Percentiles rank a stretch among this genome's conserved stretches.
These are phyloP conservation scores for Megacollybia marginata DNA, from an alignment of 768 basidiomycete genomes.

Conservation along the genomic window DNA sequence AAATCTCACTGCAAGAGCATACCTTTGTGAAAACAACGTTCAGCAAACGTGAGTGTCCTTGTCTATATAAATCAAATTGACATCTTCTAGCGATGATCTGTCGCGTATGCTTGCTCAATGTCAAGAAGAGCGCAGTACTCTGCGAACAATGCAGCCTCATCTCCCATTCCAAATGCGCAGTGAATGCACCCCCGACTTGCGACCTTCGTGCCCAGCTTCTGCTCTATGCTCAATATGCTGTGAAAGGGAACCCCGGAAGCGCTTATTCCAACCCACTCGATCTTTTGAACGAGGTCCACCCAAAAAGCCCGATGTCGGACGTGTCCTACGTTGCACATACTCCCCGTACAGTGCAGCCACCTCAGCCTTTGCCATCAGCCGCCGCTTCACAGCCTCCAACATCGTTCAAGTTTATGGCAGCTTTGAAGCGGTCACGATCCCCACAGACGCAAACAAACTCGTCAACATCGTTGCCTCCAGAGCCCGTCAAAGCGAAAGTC, in stretches of 20 bases:
- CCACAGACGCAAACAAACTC: slow-evolving; percentile 28
- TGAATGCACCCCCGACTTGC: slow-evolving; percentile 71
- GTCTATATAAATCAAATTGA: slow-evolving; percentile 1
- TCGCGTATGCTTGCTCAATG: slow-evolving; percentile 69
- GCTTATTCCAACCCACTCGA: slow-evolving; percentile 49
- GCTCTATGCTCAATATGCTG: slow-evolving; percentile 71
- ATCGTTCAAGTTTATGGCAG: slow-evolving; percentile 57
- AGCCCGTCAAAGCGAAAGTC: slow-evolving; percentile 19
- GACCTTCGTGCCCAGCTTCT: slow-evolving; percentile 79
- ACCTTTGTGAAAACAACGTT: slow-evolving; percentile 90
- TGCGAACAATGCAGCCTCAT: slow-evolving; percentile 89
- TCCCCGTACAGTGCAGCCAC: slow-evolving; percentile 32
- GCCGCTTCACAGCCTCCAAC: slow-evolving; percentile 36
- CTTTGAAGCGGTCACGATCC: slow-evolving; percentile 57
- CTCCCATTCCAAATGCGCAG: slow-evolving; percentile 71
- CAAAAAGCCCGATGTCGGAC: slow-evolving; percentile 48
- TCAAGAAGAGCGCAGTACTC: slow-evolving; percentile 83
- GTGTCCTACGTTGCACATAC: slow-evolving; percentile 42
- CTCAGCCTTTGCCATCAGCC: slow-evolving; percentile 15
- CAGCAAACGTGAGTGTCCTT: slow-evolving; percentile 65
- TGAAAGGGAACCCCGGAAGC: slow-evolving; percentile 50
- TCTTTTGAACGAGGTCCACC: slow-evolving; percentile 27
- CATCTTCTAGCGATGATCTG: slow-evolving; percentile 67
- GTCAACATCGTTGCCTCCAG: slow-evolving; percentile 19
- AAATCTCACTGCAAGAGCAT: slow-evolving; percentile 64